Conservation (phyloP, 768 basidiomycete genomes). For the Mycena vulgaris region DNA sequence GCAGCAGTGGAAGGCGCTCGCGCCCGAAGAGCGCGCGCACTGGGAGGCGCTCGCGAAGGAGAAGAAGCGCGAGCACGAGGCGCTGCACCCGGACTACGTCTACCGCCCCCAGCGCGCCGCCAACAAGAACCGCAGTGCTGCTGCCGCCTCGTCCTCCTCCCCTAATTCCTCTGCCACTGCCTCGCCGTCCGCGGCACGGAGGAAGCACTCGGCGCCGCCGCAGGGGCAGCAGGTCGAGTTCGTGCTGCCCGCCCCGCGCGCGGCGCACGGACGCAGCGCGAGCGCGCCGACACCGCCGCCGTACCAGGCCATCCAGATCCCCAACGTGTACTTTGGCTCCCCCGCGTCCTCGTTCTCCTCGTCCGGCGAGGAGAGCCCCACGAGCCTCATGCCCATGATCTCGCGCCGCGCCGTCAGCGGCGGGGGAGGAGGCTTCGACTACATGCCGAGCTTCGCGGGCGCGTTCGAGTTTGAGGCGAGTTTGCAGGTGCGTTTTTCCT, state of each 20-base stretch:
- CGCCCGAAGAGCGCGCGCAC: slow-evolving; percentile 74
- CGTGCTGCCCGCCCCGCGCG: slow-evolving; percentile 27
- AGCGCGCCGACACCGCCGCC: slow-evolving; percentile 78
- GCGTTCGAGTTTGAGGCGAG: slow-evolving; percentile 67
- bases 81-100: slow-evolving; percentile 82
- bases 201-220: slow-evolving; percentile 17
- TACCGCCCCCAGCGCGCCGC: slow-evolving; percentile 77
- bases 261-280: slow-evolving; percentile 56
- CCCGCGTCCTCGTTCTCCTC: slow-evolving; percentile 47
- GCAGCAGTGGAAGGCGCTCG: slow-evolving; percentile 83
- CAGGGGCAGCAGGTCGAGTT: slow-evolving; percentile 26
- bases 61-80: slow-evolving; percentile 85
- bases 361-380: slow-evolving; percentile 69
- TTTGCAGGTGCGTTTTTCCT: slow-evolving; percentile 53
- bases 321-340: slow-evolving; percentile 62
- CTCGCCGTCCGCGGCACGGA: too few relatives aligned
- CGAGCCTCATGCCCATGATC: slow-evolving; percentile 35
- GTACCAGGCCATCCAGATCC: slow-evolving; percentile 79
- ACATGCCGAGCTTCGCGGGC: slow-evolving; percentile 57
- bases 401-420: slow-evolving; percentile 11
- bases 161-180: too few relatives aligned
- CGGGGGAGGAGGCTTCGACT: slow-evolving; percentile 61
- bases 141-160: background rate
- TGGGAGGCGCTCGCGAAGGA: slow-evolving; percentile 87
- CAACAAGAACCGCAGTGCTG: slow-evolving; percentile 53